Evolutionary conservation across 1,284 basidiomycete genomes (phyloP), one percentile per base, ranked within the genome.

Genomic region (Cystobasidium sp.): DNA sequence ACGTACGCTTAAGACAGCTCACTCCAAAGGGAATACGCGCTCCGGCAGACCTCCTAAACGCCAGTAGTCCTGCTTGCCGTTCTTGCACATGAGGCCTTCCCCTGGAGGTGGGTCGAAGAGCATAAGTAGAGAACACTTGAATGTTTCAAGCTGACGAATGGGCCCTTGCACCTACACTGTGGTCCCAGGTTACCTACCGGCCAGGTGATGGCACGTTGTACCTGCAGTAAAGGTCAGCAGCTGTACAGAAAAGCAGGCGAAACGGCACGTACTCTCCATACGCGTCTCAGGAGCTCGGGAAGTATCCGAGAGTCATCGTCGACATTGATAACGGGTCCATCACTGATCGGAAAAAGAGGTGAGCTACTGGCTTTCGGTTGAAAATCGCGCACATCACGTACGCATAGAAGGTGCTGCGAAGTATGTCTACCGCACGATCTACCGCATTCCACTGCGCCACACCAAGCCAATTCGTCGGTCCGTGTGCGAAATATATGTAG

Each of bases 401-500:
- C 67, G 16, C 69, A 31, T 52, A 72, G 51, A 72, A 72, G 14
- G 47, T 51, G 22, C 53, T 46, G 14, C 69, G 59, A 16, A 72
- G 20, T 4, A 53, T 47, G 16, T 72, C 61, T 16, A 72, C 62
- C 10, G 62, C 49, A 37, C 56, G 46, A 7, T 59, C 53, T 14
- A 65, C 62, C 9, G 56, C 51, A 44, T 64, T 72, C 69, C 59
- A 64, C 39, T 72, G 69, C 14, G 69, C 69, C 2, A 55, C 59
- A 5, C 69, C 69, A 22, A 52, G 56, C 43, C 53, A 51, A 10
- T 51, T 56, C 10, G 69, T 72, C 22, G 69, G 69, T 4, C 69
- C 69, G 49, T 64, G 59, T 1, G 69, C 69, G 22, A 72, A 58
- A 49, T 72, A 72, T 3, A 72, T 39, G 61, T 64, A 72, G n/a